Percentiles rank a stretch among this genome's conserved stretches.
These are phyloP conservation scores for Fragaria ananassa DNA, from an alignment of 306 rosid genomes.

Conservation along the genomic window DNA sequence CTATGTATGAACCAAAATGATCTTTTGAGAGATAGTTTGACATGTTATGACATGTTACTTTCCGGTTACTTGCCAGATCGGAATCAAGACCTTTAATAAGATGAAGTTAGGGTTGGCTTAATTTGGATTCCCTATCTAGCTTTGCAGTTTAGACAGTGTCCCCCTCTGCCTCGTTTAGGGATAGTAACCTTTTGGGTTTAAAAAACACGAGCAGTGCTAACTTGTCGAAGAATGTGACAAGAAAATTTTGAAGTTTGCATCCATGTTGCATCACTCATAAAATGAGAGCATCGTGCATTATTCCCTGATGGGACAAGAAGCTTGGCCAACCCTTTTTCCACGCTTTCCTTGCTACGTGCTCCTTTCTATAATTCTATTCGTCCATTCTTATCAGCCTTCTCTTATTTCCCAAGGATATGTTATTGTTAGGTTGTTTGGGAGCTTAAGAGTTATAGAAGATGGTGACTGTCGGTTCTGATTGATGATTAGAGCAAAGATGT, in stretches of 20 bases:
- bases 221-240: not conserved
- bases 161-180: not conserved
- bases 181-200: not conserved
- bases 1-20: too few relatives aligned
- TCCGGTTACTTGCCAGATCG: too few relatives aligned
- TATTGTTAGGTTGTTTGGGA: conserved; percentile 1
- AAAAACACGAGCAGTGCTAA: not conserved
- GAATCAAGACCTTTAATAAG: too few relatives aligned
- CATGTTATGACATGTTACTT: too few relatives aligned
- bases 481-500: not conserved
- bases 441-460: not conserved
- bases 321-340: not conserved
- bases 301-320: not conserved
- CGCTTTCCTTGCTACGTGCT: not conserved
- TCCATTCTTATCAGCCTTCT: not conserved
- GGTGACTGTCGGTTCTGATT: not conserved
- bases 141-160: too few relatives aligned
- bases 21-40: too few relatives aligned
- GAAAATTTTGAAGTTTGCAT: not conserved
- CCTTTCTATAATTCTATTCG: not conserved
- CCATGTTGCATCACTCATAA: not conserved
- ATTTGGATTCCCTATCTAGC: too few relatives aligned
- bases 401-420: not conserved
- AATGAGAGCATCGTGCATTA: not conserved
- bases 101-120: too few relatives aligned